Percentiles rank a stretch among this genome's conserved stretches.
phyloP scores from a whole-genome alignment of 148 eudicot genomes.

The Silene conica region DNA sequence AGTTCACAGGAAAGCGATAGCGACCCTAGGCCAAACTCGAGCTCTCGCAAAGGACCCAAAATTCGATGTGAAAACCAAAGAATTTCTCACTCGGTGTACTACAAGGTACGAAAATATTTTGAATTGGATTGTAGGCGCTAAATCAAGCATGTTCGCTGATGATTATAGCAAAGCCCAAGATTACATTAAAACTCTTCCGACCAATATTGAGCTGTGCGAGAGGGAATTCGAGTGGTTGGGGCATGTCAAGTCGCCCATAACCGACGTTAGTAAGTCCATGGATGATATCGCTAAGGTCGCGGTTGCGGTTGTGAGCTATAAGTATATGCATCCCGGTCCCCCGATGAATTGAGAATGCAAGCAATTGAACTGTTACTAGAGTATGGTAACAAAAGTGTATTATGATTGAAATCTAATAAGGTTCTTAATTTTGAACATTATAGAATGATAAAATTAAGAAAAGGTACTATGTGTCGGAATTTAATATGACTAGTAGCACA shows the following conservation, averaged over 20 bases:
- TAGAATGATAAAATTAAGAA: too few species aligned
- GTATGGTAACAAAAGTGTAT: too few species aligned
- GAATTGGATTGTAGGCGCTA: not conserved
- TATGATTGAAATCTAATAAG: too few species aligned
- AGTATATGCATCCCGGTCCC: not conserved
- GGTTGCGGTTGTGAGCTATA: not conserved
- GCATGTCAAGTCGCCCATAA: conserved; percentile 10
- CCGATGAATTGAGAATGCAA: not conserved
- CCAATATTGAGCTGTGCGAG: conserved; percentile 10
- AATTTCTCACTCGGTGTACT: not conserved
- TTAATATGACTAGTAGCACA: too few species aligned
- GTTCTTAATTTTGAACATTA: too few species aligned
- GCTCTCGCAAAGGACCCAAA: not conserved
- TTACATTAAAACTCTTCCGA: not conserved
- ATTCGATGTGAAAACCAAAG: not conserved
- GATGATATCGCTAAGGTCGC: conserved; percentile 1
- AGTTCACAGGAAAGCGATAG: not conserved
- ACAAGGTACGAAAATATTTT: not conserved
- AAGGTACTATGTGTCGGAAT: too few species aligned
- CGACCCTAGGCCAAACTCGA: not conserved
- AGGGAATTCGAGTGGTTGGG: conserved; percentile 6
- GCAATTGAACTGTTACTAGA: too few species aligned
- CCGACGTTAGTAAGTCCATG: not conserved
- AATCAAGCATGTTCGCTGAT: not conserved
- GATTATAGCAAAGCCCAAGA: conserved; percentile 2